Base-by-base conservation (phyloP, 306 rosid genomes). In the Castanospermum australe region DNA sequence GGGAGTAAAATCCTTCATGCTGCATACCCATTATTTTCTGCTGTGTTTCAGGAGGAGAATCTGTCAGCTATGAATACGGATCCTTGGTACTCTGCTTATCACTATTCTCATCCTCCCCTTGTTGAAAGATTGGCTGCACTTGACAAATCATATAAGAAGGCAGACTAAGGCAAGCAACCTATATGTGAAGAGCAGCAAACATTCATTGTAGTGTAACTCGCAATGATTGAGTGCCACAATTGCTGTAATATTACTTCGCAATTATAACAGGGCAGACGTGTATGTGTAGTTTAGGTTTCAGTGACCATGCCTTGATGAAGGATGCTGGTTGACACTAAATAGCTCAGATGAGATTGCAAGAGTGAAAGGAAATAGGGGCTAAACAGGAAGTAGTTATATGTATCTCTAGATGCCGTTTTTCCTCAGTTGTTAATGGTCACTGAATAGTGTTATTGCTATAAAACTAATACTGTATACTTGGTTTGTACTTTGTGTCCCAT, bases 81-180 rank as follows among this genome's bases (percentile, higher is more conserved):
- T 89, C n/a, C n/a, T 24, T 95, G 98, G 99, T 95, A 85, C 89
- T 95, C 99, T 0, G 98, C 99, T 5, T 95, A 93, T 84, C 99
- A 95, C 92, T 95, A 92, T 68, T 95, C 99, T 47, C 97, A 95
- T 81, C 98, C 98, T 39, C 99, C 99, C 2, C 97, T 95, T 17
- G 96, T 95, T 2, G 97, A 95, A 84, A 86, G 98, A 81, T 78
- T 93, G 90, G 98, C 90, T 33, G 97, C 93, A 12, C 82, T 93
- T 0, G 98, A 93, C 73, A 33, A 54, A 84, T 35, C 87, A 0
- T 94, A 90, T 76, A 86, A 93, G 84, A 91, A 93, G 85, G 68
- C 70, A 59, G 96, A 95, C 56, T 92, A 76, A 88, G 47, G 35
- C 47, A 56, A 71, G 52, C 38, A 63, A 57, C 83, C 77, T 68